Conservation (phyloP, 2,329 filamentous ascomycete genomes). For the Remersonia thermophila region DNA sequence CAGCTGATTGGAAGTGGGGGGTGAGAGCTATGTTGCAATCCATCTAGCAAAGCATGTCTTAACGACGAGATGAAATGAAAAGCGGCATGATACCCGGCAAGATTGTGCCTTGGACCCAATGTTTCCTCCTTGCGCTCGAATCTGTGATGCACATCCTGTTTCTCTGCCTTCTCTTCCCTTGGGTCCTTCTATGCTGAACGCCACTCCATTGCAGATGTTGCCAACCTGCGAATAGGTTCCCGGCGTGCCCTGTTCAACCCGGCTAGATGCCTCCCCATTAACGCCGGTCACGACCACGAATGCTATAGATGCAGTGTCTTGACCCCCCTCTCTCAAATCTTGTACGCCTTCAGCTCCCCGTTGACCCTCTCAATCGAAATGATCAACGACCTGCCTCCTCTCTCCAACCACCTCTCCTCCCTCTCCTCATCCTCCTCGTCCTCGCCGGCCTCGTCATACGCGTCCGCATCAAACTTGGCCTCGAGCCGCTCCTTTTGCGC, state of each 20-base stretch:
- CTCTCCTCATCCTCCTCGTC: background rate
- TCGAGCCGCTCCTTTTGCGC: conserved; percentile 7
- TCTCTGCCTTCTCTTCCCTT: too few species aligned
- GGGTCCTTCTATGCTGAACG: too few species aligned
- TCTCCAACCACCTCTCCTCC: conserved; percentile 11
- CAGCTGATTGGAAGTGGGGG: background rate
- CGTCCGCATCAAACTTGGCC: conserved; percentile 7
- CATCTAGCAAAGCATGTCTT: background rate
- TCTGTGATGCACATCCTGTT: too few species aligned
- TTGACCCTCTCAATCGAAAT: conserved; percentile 8
- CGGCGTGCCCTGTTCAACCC: too few species aligned
- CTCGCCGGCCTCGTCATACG: conserved; percentile 2
- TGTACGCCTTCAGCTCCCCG: conserved; percentile 5
- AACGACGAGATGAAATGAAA: background rate
- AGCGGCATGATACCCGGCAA: background rate
- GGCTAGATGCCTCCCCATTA: too few species aligned
- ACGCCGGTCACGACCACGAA: too few species aligned
- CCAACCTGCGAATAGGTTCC: too few species aligned
- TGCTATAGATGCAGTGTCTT: too few species aligned
- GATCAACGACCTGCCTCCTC: conserved; percentile 6
- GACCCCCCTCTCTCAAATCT: too few species aligned
- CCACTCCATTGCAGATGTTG: too few species aligned
- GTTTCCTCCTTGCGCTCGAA: background rate
- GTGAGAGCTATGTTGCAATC: background rate
- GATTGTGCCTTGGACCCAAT: background rate